These are phyloP conservation scores for Entelexis sorbosivorans DNA, from an alignment of 1,139 yeast species.

Conservation along the genomic window DNA sequence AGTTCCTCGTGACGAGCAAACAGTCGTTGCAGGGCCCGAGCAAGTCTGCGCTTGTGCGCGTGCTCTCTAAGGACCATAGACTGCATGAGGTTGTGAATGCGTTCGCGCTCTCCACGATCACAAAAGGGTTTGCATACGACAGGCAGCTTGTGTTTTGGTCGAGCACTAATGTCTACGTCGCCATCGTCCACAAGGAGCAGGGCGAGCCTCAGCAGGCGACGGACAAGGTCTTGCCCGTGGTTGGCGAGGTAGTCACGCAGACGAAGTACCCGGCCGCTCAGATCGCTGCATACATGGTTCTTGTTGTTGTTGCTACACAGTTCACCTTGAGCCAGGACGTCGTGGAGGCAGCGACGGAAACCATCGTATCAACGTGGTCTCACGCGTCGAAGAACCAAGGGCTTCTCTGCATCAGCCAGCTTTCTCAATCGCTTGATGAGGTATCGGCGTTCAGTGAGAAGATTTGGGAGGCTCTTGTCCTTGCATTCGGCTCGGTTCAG, in stretches of 20 bases:
- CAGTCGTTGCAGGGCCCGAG: conserved; percentile 57
- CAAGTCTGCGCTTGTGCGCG: conserved; percentile 55
- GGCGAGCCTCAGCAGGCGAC: conserved; percentile 29
- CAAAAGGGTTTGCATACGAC: conserved; percentile 36
- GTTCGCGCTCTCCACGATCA: conserved; percentile 45
- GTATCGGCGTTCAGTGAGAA: conserved; percentile 23
- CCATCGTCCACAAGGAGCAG: conserved; percentile 40
- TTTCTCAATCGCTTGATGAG: conserved; percentile 24
- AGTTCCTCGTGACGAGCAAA: conserved; percentile 60
- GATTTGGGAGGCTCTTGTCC: conserved; percentile 21
- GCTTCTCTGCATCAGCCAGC: conserved; percentile 33
- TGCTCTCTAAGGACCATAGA: conserved; percentile 54
- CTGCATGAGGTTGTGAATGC: conserved; percentile 56
- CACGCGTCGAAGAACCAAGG: conserved; percentile 31
- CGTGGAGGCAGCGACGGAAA: conserved; percentile 56
- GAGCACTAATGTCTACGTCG: conserved; percentile 58
- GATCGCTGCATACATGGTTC: conserved; percentile 69
- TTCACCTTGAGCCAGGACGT: conserved; percentile 55
- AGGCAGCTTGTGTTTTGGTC: conserved; percentile 69
- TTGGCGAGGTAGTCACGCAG: conserved; percentile 29
- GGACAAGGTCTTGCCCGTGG: conserved; percentile 40
- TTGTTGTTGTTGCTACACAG: conserved; percentile 68
- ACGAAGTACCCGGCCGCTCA: conserved; percentile 49
- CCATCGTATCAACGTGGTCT: conserved; percentile 45
- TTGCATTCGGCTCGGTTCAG: conserved; percentile 9